These are phyloP conservation scores for Mucor saturninus DNA, from an alignment of 371 early-diverging fungal species.

Conservation along the genomic window DNA sequence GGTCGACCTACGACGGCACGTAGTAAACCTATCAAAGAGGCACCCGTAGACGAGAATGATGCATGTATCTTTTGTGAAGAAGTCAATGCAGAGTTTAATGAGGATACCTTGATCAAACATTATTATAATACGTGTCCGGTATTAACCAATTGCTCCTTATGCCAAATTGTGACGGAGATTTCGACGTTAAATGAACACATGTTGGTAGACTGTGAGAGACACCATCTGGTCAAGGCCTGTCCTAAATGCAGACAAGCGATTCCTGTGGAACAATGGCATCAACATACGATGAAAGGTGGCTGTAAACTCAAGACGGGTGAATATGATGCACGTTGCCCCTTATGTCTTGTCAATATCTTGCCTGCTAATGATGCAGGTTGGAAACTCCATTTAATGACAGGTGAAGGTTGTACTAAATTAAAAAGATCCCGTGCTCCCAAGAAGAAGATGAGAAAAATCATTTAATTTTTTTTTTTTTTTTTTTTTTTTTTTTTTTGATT, in stretches of 20 bases:
- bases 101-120: constrained; percentile 74
- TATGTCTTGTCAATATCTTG: constrained; percentile 61
- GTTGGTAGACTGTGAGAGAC: constrained; percentile 68
- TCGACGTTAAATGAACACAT: constrained; percentile 71
- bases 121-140: constrained; percentile 81
- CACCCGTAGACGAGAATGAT: constrained; percentile 10
- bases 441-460: constrained; percentile 3
- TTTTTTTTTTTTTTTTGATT: too few species aligned
- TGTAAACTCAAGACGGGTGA: constrained; percentile 29
- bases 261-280: constrained; percentile 62
- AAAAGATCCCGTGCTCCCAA: constrained; percentile 21
- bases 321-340: constrained; percentile 62
- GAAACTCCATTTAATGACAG: constrained; percentile 67
- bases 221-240: constrained; percentile 67
- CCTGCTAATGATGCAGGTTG: constrained; percentile 68
- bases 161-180: constrained; percentile 76
- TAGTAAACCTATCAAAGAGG: not conserved
- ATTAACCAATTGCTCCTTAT: constrained; percentile 71
- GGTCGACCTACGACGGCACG: not conserved
- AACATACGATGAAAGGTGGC: constrained; percentile 55
- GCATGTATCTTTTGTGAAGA: constrained; percentile 84
- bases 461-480: not conserved
- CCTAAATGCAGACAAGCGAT: constrained; percentile 67
- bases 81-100: constrained; percentile 67
- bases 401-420: constrained; percentile 56